A percentile compares a stretch with the other conserved stretches of the same genome.
Evolutionary conservation across 495 filamentous ascomycete genomes (phyloP).

Genomic region (Emericellopsis terricola): DNA sequence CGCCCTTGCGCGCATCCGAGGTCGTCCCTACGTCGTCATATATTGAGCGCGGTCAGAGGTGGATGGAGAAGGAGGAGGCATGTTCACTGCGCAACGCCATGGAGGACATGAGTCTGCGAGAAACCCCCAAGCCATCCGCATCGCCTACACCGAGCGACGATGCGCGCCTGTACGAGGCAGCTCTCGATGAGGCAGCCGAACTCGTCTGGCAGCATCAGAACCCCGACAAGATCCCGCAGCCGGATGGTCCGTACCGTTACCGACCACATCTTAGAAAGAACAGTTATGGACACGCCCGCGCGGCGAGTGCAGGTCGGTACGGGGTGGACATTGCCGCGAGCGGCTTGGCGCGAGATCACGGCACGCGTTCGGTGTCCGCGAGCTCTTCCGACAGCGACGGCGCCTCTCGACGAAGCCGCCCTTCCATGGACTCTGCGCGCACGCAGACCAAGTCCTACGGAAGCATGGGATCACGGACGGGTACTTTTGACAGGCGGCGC

Average conservation of each 20-base stretch:
- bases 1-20: conserved; percentile 26
- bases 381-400: conserved; percentile 28
- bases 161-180: conserved; percentile 47
- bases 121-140: conserved; percentile 5
- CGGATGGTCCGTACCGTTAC: conserved; percentile 46
- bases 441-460: conserved; percentile 8
- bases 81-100: conserved; percentile 59
- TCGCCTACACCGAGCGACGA: conserved; percentile 36
- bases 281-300: conserved; percentile 42
- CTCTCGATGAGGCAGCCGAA: conserved; percentile 73
- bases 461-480: conserved; percentile 4
- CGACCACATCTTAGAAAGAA: conserved; percentile 40
- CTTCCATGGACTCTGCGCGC: conserved; percentile 6
- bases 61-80: conserved; percentile 79
- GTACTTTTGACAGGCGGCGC: conserved; percentile 14
- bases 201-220: conserved; percentile 74
- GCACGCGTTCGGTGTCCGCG: conserved; percentile 27
- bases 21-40: conserved; percentile 45
- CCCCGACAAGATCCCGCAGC: conserved; percentile 31
- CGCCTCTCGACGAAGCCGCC: neutral
- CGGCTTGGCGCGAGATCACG: conserved; percentile 26
- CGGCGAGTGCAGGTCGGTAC: conserved; percentile 35
- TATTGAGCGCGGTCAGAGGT: conserved; percentile 60
- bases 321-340: conserved; percentile 26
- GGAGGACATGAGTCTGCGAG: conserved; percentile 43